Conservation (phyloP, 2,329 filamentous ascomycete genomes). For the Beauveria rudraprayagi region DNA sequence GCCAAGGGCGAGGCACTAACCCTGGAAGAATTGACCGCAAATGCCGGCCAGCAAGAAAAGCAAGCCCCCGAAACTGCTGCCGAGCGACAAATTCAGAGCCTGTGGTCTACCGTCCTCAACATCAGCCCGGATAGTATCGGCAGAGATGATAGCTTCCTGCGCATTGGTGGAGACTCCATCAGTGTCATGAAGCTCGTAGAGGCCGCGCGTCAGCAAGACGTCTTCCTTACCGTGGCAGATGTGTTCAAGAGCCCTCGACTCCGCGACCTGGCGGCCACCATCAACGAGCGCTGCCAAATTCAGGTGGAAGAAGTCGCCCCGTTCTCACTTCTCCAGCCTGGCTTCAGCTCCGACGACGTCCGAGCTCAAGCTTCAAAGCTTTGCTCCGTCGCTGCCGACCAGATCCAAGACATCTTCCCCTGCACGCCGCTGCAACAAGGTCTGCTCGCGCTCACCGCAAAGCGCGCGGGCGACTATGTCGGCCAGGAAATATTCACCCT, state of each 20-base stretch:
- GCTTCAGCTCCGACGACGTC: neutral
- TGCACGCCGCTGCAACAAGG: conserved; percentile 7
- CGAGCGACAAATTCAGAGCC: conserved; percentile 15
- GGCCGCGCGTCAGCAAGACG: conserved; percentile 22
- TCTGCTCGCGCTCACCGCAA: neutral
- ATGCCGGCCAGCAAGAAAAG: conserved; percentile 8
- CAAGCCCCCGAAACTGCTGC: neutral
- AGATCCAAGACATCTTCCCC: neutral
- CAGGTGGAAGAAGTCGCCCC: neutral
- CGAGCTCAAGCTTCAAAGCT: neutral
- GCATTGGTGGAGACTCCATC: conserved; percentile 37
- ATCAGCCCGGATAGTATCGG: conserved; percentile 22
- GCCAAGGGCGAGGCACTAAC: conserved; percentile 8
- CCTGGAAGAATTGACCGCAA: neutral
- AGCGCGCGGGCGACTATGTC: conserved; percentile 3
- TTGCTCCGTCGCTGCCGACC: neutral
- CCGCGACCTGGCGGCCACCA: conserved; percentile 16
- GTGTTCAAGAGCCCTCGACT: conserved; percentile 24
- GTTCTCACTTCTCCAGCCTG: neutral
- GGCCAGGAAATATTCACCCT: neutral
- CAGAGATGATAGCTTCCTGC: conserved; percentile 27
- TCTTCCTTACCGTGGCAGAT: conserved; percentile 25
- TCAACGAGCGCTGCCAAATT: neutral
- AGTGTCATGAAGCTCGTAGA: conserved; percentile 35
- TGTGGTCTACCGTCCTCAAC: conserved; percentile 36